Evolutionary conservation across 352 stramenopile species (phyloP), one percentile per base, ranked within the genome.

Genomic region (Pythium scleroteichum): DNA sequence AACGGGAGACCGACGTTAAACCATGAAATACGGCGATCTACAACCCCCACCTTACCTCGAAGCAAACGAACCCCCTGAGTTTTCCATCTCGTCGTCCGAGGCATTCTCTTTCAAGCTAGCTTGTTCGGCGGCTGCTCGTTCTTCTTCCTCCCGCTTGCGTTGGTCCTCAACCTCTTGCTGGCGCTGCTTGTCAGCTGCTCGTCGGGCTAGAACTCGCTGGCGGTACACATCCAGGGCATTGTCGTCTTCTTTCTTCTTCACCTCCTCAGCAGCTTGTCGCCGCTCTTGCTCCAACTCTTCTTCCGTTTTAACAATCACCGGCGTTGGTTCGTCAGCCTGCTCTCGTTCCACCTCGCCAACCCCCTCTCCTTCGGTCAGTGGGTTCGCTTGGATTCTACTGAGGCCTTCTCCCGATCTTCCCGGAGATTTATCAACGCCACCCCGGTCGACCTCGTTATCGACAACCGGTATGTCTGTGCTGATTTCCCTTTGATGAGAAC

Each of bases 171-270:
- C 24, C 49, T 85, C 78, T 35, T 73, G 49, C 51, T 85, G 73
- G 0, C 65, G 64, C 53, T 87, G 75, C 41, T 88, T 88, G 44
- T 88, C 81, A 0, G 78, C 81, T 6, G 76, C 76, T 66, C 87
- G 85, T 17, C 78, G 67, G 19, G 78, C 75, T 8, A 90, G 65
- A 10, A 90, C 81, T 12, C 81, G 73, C 56, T 88, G 81, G 14
- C 81, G 75, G 53, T 86, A 90, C 1, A 83, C 72, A 22, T 87
- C 81, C 24, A 90, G 83, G 2, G 62, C 66, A 6, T 69, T 55
- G 27, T 87, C 80, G n/a, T 87, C 81, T 22, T 85, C 67, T 45
- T 79, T 75, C 53, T 78, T 76, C 47, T 85, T 87, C 4, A 75
- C 73, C 23, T 85, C 76, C 62, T 87, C 76, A 0, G 53, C 65